These are phyloP conservation scores for Fusarium torulosum DNA, from an alignment of 2,329 filamentous ascomycete species.

Conservation along the genomic window DNA sequence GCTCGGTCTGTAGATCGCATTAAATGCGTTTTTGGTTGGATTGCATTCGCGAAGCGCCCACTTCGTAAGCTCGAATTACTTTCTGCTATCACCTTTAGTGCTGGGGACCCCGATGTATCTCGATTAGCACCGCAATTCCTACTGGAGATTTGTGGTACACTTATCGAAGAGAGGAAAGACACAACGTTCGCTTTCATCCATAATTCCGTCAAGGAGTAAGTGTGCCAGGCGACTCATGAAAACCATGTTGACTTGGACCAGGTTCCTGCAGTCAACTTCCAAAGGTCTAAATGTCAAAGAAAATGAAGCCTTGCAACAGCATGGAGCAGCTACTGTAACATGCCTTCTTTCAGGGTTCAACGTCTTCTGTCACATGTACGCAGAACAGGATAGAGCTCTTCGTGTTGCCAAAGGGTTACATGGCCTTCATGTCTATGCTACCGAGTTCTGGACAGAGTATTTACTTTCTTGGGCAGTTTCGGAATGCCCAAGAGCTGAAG, in stretches of 20 bases:
- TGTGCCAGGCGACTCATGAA: accelerated
- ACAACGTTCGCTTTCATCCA: slow-evolving; percentile 29
- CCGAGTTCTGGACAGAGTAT: slow-evolving; percentile 33
- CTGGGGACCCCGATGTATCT: not conserved
- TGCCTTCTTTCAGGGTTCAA: slow-evolving; percentile 26
- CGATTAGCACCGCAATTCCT: slow-evolving; percentile 18
- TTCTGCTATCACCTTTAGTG: slow-evolving; percentile 26
- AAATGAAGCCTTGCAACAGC: slow-evolving; percentile 7
- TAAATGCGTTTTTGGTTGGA: slow-evolving; percentile 18
- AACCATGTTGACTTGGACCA: not conserved
- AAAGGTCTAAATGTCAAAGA: not conserved
- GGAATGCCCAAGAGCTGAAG: no score
- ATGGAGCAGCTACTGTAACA: slow-evolving; percentile 1
- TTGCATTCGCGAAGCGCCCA: slow-evolving; percentile 29
- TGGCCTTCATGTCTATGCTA: slow-evolving; percentile 28
- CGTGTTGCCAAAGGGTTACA: slow-evolving; percentile 22
- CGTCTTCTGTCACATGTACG: not conserved
- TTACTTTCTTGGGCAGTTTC: not conserved
- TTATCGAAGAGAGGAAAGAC: slow-evolving; percentile 23
- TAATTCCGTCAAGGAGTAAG: slow-evolving; percentile 36
- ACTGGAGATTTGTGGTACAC: not conserved
- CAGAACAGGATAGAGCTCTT: not conserved
- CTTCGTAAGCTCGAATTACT: slow-evolving; percentile 15
- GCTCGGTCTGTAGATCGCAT: slow-evolving; percentile 14
- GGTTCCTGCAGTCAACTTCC: slow-evolving; percentile 19